Base-by-base conservation (phyloP, 805 yeast genomes). In the Hyphopichia homilentoma region DNA sequence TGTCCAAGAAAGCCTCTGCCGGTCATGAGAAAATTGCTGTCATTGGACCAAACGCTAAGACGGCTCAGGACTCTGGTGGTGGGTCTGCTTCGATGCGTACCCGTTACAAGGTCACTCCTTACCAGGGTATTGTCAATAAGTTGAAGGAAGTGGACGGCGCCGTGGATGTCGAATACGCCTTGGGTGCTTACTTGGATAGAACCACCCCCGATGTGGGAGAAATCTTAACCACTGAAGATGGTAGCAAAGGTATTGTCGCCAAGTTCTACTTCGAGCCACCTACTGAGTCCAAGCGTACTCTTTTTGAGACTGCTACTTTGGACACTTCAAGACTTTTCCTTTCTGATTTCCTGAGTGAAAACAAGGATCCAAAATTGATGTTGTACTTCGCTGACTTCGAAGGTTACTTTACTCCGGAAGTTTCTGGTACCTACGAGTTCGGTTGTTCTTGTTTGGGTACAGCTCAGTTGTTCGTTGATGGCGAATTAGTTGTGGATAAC, bases 21-120 rank as follows among this genome's bases (percentile, higher is more conserved):
- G 43, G 40, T 18, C 30, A 41, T 16, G 65, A 64, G 29, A 61
- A 48, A 7, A 59, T 68, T 21, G 74, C 76, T 2, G 70, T 79
- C 13, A 72, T 79, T 45, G 85, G 84, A 3, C 81, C 82, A 22
- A 75, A 73, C 40, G 81, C 76, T 17, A 72, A 64, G 40, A 52
- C 48, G 28, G 59, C 76, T 5, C 65, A 69, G 24, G 70, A 61
- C 39, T 69, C 76, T 16, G 83, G 84, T 36, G 84, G 84, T 40
- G 84, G 84, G 6, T 76, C 81, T 14, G 81, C 82, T 22, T 59
- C 76, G 7, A 54, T 73, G 40, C 52, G 54, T 15, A 68, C 77
- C 4, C 65, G 72, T 46, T 71, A 74, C 48, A 55, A 63, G 11
- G 60, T 71, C 6, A 54, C 76, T 9, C 78, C 79, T 3, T 65